A percentile compares a stretch with the other conserved stretches of the same genome.
Evolutionary conservation across 164 flowering plant genomes (phyloP).

Genomic region (Malania oleifera): DNA sequence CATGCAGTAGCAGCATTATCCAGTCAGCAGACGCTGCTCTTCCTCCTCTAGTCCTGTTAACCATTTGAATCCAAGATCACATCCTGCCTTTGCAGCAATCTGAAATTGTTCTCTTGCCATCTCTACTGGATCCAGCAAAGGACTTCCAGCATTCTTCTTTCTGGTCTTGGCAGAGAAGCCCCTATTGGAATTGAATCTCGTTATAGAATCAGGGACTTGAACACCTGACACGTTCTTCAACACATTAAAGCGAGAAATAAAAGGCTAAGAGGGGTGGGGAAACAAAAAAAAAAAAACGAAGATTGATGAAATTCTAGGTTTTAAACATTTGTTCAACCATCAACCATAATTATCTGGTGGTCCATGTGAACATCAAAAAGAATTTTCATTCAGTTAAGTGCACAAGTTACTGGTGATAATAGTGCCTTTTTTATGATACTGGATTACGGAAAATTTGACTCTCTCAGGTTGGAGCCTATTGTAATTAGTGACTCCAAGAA

Average conservation of each 20-base stretch:
- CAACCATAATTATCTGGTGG: too few relatives aligned
- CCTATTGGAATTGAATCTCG: conserved; percentile 41
- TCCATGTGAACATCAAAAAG: too few relatives aligned
- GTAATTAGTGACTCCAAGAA: too few relatives aligned
- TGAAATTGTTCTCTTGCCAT: conserved; percentile 68
- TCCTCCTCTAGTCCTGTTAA: conserved; percentile 60
- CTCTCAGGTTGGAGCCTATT: too few relatives aligned
- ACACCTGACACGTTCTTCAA: conserved; percentile 45
- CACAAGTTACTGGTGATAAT: too few relatives aligned
- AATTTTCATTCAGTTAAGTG: too few relatives aligned
- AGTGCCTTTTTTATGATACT: too few relatives aligned
- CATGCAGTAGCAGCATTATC: too few relatives aligned
- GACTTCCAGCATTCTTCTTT: conserved; percentile 20
- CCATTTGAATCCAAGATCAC: conserved; percentile 86
- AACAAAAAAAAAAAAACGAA: not conserved
- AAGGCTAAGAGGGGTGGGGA: not conserved
- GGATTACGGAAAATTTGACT: too few relatives aligned
- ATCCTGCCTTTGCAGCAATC: conserved; percentile 76
- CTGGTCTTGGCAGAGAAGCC: conserved; percentile 14
- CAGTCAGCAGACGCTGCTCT: conserved; percentile 34
- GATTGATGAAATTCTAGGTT: too few relatives aligned
- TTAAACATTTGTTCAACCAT: too few relatives aligned
- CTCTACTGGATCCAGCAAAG: conserved; percentile 34
- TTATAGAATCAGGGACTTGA: conserved; percentile 62
- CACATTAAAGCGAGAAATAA: too few relatives aligned